Evolutionary conservation across 2,329 filamentous ascomycete genomes (phyloP).

Genomic region (Fusarium mundagurra): DNA sequence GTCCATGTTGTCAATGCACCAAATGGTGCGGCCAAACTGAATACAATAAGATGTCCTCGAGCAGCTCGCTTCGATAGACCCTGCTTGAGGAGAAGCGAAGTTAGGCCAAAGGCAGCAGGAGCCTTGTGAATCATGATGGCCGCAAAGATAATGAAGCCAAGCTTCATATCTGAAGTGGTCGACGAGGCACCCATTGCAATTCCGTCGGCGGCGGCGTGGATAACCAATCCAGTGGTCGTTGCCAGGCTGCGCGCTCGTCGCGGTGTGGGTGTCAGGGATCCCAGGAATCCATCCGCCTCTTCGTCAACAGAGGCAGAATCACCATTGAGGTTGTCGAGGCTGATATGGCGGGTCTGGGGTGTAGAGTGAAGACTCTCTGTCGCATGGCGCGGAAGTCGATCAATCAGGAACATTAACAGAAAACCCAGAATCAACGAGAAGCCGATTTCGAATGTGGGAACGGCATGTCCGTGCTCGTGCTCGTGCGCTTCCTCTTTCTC

Average conservation of each 20-base stretch:
- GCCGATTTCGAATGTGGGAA: conserved; percentile 82
- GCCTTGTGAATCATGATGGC: conserved; percentile 99
- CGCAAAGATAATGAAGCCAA: conserved; percentile 92
- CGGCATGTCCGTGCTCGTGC: conserved; percentile 47
- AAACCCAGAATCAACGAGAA: conserved; percentile 89
- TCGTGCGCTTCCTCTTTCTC: conserved; percentile 51
- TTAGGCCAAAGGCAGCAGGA: conserved; percentile 93
- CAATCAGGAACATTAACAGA: conserved; percentile 95
- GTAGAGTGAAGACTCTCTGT: conserved; percentile 70
- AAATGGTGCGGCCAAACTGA: conserved; percentile 88
- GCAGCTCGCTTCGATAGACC: conserved; percentile 88
- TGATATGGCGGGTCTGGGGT: conserved; percentile 83
- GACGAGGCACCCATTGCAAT: conserved; percentile 95
- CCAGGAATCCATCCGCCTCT: conserved; percentile 67
- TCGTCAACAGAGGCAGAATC: conserved; percentile 61
- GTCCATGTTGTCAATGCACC: conserved; percentile 88
- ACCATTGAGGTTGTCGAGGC: conserved; percentile 80
- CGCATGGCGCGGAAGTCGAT: conserved; percentile 81
- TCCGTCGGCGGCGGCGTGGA: conserved; percentile 93
- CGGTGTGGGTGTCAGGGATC: conserved; percentile 65
- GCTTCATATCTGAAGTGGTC: conserved; percentile 74
- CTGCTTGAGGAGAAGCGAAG: conserved; percentile 88
- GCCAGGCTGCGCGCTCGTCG: conserved; percentile 73
- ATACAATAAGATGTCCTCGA: conserved; percentile 85
- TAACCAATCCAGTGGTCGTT: conserved; percentile 94